These are phyloP conservation scores for Tolypocladium sp. DNA, from an alignment of 2,329 filamentous ascomycete genomes.

Conservation along the genomic window DNA sequence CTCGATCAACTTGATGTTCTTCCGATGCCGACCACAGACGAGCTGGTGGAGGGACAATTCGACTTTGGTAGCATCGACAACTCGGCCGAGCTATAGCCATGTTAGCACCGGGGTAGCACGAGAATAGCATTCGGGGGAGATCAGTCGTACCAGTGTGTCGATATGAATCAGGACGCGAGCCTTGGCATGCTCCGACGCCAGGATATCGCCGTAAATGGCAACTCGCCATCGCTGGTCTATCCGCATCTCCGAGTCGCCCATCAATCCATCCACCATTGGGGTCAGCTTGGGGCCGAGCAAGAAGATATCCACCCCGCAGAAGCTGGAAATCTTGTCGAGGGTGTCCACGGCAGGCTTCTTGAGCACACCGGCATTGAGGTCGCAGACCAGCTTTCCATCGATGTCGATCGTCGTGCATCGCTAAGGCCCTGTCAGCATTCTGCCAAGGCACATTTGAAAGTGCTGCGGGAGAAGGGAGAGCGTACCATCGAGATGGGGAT, in stretches of 20 bases:
- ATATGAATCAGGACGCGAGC: conserved; percentile 94
- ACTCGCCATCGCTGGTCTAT: conserved; percentile 87
- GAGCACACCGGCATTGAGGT: conserved; percentile 56
- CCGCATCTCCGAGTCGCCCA: conserved; percentile 72
- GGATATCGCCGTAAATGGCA: conserved; percentile 88
- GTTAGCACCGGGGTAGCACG: conserved; percentile 7
- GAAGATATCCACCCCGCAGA: conserved; percentile 94
- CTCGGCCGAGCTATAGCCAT: conserved; percentile 51
- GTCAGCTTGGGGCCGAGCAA: conserved; percentile 82
- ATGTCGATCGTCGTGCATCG: conserved; percentile 90
- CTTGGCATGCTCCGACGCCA: conserved; percentile 95
- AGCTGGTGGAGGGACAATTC: conserved; percentile 85
- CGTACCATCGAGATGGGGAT: conserved; percentile 87
- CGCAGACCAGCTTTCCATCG: conserved; percentile 82
- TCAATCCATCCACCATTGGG: conserved; percentile 64
- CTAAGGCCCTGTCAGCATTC: conserved; percentile 22
- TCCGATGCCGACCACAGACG: conserved; percentile 84
- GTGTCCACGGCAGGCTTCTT: conserved; percentile 71
- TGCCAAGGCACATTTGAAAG: not conserved
- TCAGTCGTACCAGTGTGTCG: conserved; percentile 65
- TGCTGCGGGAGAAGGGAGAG: conserved; percentile 6
- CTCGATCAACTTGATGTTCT: conserved; percentile 97
- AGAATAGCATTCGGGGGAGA: not conserved
- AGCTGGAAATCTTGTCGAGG: conserved; percentile 76
- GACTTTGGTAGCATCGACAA: conserved; percentile 71